A percentile compares a stretch with the other conserved stretches of the same genome.
Evolutionary conservation across 1,284 basidiomycete species (phyloP).

Genomic region (Sporisorium scitamineum): DNA sequence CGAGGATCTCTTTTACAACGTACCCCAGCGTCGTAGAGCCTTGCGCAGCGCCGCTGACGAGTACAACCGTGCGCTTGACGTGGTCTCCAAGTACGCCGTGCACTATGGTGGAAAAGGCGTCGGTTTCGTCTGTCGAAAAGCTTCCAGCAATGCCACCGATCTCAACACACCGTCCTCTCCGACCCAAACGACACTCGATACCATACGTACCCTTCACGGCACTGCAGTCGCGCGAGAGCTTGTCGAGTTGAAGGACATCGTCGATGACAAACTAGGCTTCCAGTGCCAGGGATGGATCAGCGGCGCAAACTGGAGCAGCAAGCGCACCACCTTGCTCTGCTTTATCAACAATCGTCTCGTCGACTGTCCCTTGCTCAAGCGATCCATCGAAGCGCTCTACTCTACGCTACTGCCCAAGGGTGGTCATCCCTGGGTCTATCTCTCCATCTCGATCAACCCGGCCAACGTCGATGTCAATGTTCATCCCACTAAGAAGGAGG

Average conservation of each 20-base stretch:
- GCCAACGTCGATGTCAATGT: conserved; percentile 95
- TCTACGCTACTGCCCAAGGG: conserved; percentile 90
- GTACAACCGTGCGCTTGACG: conserved; percentile 89
- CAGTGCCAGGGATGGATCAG: conserved; percentile 79
- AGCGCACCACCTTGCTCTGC: conserved; percentile 85
- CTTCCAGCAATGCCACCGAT: conserved; percentile 72
- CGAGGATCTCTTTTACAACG: conserved; percentile 96
- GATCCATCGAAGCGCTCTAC: conserved; percentile 88
- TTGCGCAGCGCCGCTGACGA: conserved; percentile 89
- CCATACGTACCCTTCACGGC: conserved; percentile 86
- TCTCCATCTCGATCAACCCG: conserved; percentile 87
- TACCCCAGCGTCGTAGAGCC: conserved; percentile 86
- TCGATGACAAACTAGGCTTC: conserved; percentile 45
- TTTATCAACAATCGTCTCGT: conserved; percentile 98
- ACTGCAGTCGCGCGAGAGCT: conserved; percentile 84
- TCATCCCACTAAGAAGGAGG: conserved; percentile 96
- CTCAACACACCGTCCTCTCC: conserved; percentile 80
- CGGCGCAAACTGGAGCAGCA: conserved; percentile 88
- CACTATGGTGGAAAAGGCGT: conserved; percentile 72
- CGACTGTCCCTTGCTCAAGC: conserved; percentile 87
- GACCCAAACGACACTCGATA: conserved; percentile 76
- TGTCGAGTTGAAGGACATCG: conserved; percentile 71
- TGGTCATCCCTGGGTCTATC: conserved; percentile 87
- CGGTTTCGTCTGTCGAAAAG: conserved; percentile 77
- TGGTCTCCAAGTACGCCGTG: conserved; percentile 89